Conservation (phyloP, 2,329 filamentous ascomycete genomes). For the Xylaria sp. region DNA sequence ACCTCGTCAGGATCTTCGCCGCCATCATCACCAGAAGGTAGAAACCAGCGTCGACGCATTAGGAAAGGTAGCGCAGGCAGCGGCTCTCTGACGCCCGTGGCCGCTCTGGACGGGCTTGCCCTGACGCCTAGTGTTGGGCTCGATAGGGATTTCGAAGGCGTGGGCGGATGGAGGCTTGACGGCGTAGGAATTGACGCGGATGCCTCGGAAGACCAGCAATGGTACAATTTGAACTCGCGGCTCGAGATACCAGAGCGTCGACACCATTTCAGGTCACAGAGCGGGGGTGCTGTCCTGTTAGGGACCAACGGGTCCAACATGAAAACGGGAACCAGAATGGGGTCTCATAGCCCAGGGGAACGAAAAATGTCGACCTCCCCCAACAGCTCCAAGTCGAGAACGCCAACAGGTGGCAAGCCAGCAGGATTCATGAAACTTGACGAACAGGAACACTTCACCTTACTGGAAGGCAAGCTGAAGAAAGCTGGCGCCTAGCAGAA, state of each 20-base stretch:
- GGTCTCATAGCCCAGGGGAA: constrained; percentile 36
- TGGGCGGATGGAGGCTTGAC: constrained; percentile 59
- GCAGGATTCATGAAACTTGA: constrained; percentile 37
- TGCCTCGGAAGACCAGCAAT: constrained; percentile 44
- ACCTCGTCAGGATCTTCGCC: constrained; percentile 25
- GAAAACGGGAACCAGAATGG: constrained; percentile 22
- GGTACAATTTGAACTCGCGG: constrained; percentile 38
- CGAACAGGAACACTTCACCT: constrained; percentile 48
- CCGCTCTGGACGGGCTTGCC: constrained; percentile 37
- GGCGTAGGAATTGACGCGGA: constrained; percentile 23
- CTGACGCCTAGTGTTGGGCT: constrained; percentile 53
- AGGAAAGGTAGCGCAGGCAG: constrained; percentile 29
- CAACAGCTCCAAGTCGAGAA: constrained; percentile 53
- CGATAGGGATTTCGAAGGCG: constrained; percentile 60
- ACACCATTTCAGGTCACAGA: constrained; percentile 37
- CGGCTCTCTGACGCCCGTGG: constrained; percentile 29
- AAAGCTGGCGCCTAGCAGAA: constrained; percentile 11
- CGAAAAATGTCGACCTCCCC: constrained; percentile 41
- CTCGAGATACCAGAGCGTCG: constrained; percentile 34
- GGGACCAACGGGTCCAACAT: constrained; percentile 21
- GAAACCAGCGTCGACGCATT: constrained; percentile 25
- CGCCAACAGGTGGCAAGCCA: constrained; percentile 43
- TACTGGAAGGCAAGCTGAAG: constrained; percentile 25
- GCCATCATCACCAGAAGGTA: constrained; percentile 23
- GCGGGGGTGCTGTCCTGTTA: constrained; percentile 30